Evolutionary conservation across 208 protist species (phyloP), one percentile per base, ranked within the genome.

Genomic region (Crithidia brevicula): DNA sequence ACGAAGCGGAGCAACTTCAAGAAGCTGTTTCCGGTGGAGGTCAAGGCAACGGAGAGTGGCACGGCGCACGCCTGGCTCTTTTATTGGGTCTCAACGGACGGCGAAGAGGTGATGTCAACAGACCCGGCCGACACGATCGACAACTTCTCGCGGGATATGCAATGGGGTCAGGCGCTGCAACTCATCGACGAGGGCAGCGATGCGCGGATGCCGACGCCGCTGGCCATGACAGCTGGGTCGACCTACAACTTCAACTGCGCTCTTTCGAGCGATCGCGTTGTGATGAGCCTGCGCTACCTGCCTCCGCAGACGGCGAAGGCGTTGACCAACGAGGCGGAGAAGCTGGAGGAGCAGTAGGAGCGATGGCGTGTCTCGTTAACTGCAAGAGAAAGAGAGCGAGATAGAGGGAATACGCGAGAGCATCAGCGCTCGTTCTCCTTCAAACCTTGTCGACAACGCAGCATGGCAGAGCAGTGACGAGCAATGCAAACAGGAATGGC

Each of bases 71-170:
- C 94, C 27, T 87, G 93, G 81, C 60, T 98, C 36, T 88, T 81
- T 54, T 95, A 90, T 79, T 98, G 90, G 89, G 78, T 86, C 49
- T 52, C 87, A 2, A 75, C 47, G 33, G 76, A 81, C 72, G 73
- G 74, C 40, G 67, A 78, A 27, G 67, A 49, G 72, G 43, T 42
- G 52, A 96, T 98, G 85, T 95, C 92, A 36, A 98, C 94, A 4
- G 72, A 82, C 38, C 94, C 94, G 11, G 67, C 73, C 4, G 91
- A 93, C 25, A 97, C 95, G 6, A 3, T 85, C 0, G 53, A 96
- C 54, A 97, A 97, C 86, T 97, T 97, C 63, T 71, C 92, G 15
- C 92, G 95, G 4, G 93, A 97, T 67, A 96, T 97, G 95, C 95
- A 98, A 77, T 98, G 93, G 93, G 93, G 95, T 16, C 93, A 98